Evolutionary conservation across 2,329 filamentous ascomycete species (phyloP).

Genomic region (Aspergillus sp.): DNA sequence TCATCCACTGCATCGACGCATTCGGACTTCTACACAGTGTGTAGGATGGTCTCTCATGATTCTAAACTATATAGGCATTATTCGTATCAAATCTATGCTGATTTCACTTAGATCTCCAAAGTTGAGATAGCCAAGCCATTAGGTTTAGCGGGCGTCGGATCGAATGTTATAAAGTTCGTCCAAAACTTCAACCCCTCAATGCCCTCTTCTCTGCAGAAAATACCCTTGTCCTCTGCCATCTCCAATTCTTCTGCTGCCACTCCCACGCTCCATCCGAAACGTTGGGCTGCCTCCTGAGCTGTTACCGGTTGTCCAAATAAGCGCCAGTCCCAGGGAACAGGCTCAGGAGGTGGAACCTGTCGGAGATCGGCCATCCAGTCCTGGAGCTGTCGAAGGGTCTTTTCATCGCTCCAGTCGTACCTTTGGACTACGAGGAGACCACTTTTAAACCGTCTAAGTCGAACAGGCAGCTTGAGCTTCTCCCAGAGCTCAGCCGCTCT

Average conservation of each 20-base stretch:
- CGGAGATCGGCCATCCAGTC: slow-evolving; percentile 76
- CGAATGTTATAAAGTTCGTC: slow-evolving; percentile 64
- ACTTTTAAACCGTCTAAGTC: slow-evolving; percentile 84
- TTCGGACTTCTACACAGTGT: background rate
- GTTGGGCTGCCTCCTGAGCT: slow-evolving; percentile 81
- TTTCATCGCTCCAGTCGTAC: slow-evolving; percentile 83
- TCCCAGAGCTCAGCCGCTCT: slow-evolving; percentile 89
- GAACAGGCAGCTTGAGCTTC: slow-evolving; percentile 78
- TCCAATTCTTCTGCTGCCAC: slow-evolving; percentile 93
- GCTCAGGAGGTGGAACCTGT: slow-evolving; percentile 61
- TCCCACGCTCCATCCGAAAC: slow-evolving; percentile 95
- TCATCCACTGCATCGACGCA: background rate
- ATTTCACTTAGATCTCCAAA: slow-evolving; percentile 3
- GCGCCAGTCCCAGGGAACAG: slow-evolving; percentile 72
- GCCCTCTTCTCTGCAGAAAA: slow-evolving; percentile 85
- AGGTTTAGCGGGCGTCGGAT: slow-evolving; percentile 3
- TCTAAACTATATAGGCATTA: background rate
- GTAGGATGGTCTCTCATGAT: background rate
- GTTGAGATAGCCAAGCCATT: slow-evolving; percentile 1
- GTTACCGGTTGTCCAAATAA: slow-evolving; percentile 82
- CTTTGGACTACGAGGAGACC: slow-evolving; percentile 93
- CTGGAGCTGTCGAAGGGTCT: slow-evolving; percentile 74
- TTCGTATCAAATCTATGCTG: background rate
- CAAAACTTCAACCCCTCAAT: slow-evolving; percentile 91
- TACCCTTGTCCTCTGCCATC: slow-evolving; percentile 91